Evolutionary conservation across 2,329 filamentous ascomycete species (phyloP).

Genomic region (Reticulascus tulasneorum): DNA sequence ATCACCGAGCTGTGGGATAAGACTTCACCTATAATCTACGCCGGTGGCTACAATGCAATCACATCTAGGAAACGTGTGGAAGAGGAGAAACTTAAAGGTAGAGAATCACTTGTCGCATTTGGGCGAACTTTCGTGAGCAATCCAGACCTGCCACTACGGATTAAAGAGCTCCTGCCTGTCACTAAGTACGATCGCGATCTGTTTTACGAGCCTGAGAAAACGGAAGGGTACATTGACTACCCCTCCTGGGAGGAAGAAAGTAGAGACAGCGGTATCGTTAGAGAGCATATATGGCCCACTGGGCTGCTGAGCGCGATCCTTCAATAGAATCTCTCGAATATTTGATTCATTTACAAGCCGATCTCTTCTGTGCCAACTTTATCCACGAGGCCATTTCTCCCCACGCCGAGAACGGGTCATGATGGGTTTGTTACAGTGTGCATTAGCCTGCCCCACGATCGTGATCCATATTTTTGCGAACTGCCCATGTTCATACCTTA

Average conservation of each 20-base stretch:
- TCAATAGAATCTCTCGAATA: no score
- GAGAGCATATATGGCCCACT: no score
- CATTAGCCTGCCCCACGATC: no score
- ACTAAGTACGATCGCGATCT: conserved; percentile 20
- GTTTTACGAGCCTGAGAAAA: conserved; percentile 19
- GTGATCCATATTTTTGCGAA: no score
- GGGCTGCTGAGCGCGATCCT: no score
- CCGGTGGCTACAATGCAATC: conserved; percentile 25
- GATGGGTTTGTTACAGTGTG: no score
- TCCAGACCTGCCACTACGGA: conserved; percentile 23
- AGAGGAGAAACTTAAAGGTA: conserved; percentile 20
- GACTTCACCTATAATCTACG: conserved; percentile 22
- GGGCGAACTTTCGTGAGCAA: conserved; percentile 27
- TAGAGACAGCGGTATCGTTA: no score
- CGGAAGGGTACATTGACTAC: conserved; percentile 24
- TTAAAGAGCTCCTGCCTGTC: conserved; percentile 21
- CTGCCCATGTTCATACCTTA: no score
- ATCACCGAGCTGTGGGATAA: conserved; percentile 28
- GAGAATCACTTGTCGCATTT: conserved; percentile 29
- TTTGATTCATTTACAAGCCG: no score
- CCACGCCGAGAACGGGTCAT: no score
- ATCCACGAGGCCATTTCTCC: no score
- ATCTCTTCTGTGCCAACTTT: no score
- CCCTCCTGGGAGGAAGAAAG: conserved; percentile 20
- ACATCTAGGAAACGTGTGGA: conserved; percentile 24